Base-by-base conservation (phyloP, 1,284 basidiomycete genomes). In the Cystobasidiaceae sp. region DNA sequence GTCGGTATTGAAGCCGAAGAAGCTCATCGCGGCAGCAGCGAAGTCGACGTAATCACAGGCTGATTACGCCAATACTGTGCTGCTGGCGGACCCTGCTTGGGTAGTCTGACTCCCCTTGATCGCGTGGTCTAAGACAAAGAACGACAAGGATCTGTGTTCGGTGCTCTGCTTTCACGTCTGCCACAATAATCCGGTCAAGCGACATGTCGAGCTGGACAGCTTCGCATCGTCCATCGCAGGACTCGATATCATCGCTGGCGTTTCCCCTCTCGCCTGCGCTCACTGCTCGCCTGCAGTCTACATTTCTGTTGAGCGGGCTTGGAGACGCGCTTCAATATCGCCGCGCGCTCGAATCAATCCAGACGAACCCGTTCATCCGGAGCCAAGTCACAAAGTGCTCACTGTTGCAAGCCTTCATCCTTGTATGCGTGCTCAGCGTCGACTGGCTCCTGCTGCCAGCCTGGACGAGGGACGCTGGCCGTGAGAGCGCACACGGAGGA, bases 371-470 rank as follows among this genome's bases (percentile, higher is more conserved):
- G 15, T 44, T 51, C 52, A 64, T 64, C 3, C 39, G 51, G 13
- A 51, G 49, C 28, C 33, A 39, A 30, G 46, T 64, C 33, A 64
- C 61, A 30, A 64, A 64, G 43, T 64, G 61, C 51, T 54, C 61
- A 25, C 32, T 64, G 43, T 33, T 64, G 34, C 61, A 64, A 37
- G 41, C 51, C 21, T 64, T 64, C 51, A 64, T 64, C 0, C 61
- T 64, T 13, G 52, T 64, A 39, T 64, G 61, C 44, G 61, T 64
- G 34, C 51, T 56, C 27, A 34, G 39, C 21, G 61, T 64, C 28
- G 61, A 64, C 41, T 64, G 48, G 41, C 61, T 64, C 19, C 33
- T 64, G 9, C 61, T 64, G 30, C 61, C 61, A n/a, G 52, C 61
- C 0, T 64, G 61, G 61, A 64, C 61, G 30, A 37, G 61, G 39